Conservation (phyloP, 495 filamentous ascomycete species). For the Gamarada debralockiae region DNA sequence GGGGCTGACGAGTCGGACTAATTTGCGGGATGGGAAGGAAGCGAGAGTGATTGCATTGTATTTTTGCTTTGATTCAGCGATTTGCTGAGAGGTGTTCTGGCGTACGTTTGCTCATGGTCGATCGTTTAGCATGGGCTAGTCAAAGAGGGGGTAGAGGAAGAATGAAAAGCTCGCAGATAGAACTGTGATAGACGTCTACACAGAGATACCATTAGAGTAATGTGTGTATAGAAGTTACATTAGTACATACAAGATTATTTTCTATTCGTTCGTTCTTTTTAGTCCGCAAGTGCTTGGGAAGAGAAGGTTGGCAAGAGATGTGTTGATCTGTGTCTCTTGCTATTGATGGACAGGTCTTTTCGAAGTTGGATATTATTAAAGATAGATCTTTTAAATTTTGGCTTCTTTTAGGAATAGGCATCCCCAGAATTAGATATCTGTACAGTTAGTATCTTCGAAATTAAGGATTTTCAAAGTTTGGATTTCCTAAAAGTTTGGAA, state of each 20-base stretch:
- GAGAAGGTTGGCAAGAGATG: too few species aligned
- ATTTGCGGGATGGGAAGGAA: background rate
- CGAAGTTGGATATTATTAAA: too few species aligned
- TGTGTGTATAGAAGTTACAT: constrained; percentile 6
- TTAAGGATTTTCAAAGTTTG: too few species aligned
- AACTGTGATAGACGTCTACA: constrained; percentile 3
- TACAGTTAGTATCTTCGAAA: too few species aligned
- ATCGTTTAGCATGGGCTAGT: background rate
- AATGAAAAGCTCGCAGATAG: constrained; percentile 4
- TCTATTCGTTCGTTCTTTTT: too few species aligned
- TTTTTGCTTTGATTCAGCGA: constrained; percentile 9
- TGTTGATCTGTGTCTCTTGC: too few species aligned
- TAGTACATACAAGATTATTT: background rate
- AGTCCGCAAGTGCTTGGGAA: too few species aligned
- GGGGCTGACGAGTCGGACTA: constrained; percentile 5
- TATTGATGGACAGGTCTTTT: too few species aligned
- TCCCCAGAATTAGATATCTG: too few species aligned
- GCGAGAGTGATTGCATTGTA: background rate
- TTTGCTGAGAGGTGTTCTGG: constrained; percentile 8
- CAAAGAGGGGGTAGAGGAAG: background rate
- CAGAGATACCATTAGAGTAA: constrained; percentile 6
- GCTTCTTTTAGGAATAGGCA: too few species aligned
- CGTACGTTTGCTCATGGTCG: background rate
- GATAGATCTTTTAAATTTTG: too few species aligned
- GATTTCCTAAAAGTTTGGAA: too few species aligned